These are phyloP conservation scores for Ammopiptanthus mongolicus DNA, from an alignment of 306 rosid species.

Conservation along the genomic window DNA sequence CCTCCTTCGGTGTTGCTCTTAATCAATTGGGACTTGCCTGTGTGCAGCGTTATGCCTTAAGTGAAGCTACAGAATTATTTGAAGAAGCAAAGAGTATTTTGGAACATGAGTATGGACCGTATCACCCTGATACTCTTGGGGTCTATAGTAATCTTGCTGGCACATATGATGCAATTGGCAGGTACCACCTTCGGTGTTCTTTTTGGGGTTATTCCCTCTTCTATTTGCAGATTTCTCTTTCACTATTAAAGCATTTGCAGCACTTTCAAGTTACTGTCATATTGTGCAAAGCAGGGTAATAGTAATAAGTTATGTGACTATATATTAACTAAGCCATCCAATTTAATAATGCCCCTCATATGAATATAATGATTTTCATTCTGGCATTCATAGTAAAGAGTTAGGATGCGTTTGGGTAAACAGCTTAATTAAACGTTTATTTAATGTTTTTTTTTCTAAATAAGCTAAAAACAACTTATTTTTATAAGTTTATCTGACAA, in stretches of 20 bases:
- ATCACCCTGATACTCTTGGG: conserved; percentile 95
- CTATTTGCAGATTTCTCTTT: not conserved
- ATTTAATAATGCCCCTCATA: not conserved
- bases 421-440: no score
- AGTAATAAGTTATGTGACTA: not conserved
- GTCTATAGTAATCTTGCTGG: conserved; percentile 93
- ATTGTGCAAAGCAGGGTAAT: not conserved
- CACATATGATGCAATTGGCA: conserved; percentile 90
- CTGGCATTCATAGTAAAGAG: not conserved
- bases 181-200: conserved; percentile 37
- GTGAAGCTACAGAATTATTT: conserved; percentile 71
- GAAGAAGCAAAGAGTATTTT: conserved; percentile 81
- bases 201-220: not conserved
- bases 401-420: no score
- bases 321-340: not conserved
- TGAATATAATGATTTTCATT: conserved; percentile 2
- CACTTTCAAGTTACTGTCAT: not conserved
- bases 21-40: conserved; percentile 96
- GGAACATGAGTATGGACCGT: conserved; percentile 84
- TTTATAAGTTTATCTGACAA: no score
- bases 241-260: not conserved
- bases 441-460: no score
- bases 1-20: conserved; percentile 88
- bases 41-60: conserved; percentile 66
- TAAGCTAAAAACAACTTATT: no score